A percentile compares a stretch with the other conserved stretches of the same genome.
These are phyloP conservation scores for Karstenula rhodostoma DNA, from an alignment of 2,329 filamentous ascomycete genomes.

Conservation along the genomic window DNA sequence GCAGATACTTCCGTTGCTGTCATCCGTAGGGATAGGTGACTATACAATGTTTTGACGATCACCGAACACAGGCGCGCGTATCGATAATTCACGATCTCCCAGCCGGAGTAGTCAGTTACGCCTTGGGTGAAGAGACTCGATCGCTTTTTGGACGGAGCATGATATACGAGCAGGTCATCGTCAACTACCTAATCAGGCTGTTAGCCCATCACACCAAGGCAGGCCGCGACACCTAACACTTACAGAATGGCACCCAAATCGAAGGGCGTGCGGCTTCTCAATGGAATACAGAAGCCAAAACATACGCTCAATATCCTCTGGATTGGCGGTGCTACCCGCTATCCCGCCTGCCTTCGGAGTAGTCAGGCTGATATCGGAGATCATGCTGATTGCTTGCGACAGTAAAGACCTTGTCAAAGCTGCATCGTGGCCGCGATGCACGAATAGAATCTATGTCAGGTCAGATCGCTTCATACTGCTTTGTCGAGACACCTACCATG, in stretches of 20 bases:
- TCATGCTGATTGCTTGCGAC: slow-evolving; percentile 1
- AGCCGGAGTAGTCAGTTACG: neutral
- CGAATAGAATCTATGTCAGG: neutral
- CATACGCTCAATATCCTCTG: neutral
- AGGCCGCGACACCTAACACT: neutral
- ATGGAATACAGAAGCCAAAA: slow-evolving; percentile 2
- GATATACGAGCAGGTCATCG: neutral
- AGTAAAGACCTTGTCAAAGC: neutral
- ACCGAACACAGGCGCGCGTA: neutral
- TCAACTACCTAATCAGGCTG: neutral
- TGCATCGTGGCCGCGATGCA: slow-evolving; percentile 1
- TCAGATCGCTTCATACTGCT: neutral
- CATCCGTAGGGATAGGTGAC: neutral
- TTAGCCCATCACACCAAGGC: neutral
- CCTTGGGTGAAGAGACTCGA: neutral
- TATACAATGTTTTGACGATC: neutral
- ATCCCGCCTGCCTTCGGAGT: neutral
- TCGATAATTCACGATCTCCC: slow-evolving; percentile 1
- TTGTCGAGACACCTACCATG: neutral
- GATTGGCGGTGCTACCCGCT: neutral
- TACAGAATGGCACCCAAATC: neutral
- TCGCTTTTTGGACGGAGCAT: neutral
- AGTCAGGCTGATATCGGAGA: slow-evolving; percentile 1
- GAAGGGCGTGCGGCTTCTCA: neutral
- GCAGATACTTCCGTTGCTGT: neutral